A percentile compares a stretch with the other conserved stretches of the same genome.
Conservation (phyloP, 306 rosid species). For the Gillenia trifoliata region DNA sequence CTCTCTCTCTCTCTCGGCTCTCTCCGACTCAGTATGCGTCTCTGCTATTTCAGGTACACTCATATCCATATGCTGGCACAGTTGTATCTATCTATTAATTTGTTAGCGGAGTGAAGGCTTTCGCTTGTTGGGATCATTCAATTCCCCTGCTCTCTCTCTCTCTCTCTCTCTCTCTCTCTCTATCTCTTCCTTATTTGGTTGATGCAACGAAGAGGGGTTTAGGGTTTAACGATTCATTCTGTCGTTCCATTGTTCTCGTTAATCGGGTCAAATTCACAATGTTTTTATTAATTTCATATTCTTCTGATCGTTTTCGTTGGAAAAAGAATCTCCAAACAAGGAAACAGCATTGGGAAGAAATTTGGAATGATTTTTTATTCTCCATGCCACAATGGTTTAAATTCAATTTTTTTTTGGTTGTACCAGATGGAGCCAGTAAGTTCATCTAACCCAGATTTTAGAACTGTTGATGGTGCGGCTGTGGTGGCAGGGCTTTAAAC, state of each 20-base stretch:
- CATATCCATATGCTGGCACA: background rate
- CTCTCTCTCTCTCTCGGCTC: background rate
- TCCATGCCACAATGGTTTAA: too few relatives aligned
- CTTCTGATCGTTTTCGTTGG: background rate
- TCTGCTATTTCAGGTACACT: background rate
- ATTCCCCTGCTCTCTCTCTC: background rate
- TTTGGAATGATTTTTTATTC: too few relatives aligned
- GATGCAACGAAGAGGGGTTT: background rate
- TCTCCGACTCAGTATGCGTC: background rate
- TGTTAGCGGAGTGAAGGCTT: background rate
- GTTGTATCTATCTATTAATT: background rate
- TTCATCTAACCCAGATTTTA: conserved; percentile 20
- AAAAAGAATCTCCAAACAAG: background rate
- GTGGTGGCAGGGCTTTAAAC: conserved; percentile 26
- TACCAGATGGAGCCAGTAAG: conserved; percentile 31
- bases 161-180: too few relatives aligned
- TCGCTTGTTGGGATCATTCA: background rate
- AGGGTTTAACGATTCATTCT: background rate
- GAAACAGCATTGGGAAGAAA: background rate
- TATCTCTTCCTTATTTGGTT: background rate
- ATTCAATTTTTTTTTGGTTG: background rate
- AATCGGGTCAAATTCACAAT: background rate
- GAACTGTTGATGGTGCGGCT: background rate
- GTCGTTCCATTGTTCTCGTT: background rate
- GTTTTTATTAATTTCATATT: background rate